Evolutionary conservation across 352 stramenopile genomes (phyloP).

Genomic region (Phytophthora pseudosyringae): DNA sequence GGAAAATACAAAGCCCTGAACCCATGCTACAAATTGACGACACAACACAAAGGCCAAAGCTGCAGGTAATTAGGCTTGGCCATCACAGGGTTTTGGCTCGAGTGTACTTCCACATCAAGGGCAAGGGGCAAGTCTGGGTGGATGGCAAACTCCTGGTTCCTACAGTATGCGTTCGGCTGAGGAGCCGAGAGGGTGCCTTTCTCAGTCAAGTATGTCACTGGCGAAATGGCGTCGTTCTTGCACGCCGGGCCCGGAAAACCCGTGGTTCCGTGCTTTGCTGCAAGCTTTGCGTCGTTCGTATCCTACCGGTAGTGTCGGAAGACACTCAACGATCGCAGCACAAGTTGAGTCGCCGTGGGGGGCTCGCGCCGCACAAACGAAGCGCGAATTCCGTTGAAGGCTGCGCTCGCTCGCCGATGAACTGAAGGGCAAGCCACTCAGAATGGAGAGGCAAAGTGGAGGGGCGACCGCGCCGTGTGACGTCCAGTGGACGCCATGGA

Average conservation of each 20-base stretch:
- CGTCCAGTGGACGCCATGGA: too few relatives aligned
- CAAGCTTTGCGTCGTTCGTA: neutral
- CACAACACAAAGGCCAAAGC: neutral
- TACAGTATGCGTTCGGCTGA: too few relatives aligned
- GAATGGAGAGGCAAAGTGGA: neutral
- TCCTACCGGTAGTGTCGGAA: constrained; percentile 5
- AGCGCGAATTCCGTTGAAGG: constrained; percentile 1
- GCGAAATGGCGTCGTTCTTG: constrained; percentile 15
- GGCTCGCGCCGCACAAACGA: constrained; percentile 1
- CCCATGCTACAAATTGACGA: constrained; percentile 17
- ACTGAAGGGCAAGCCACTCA: neutral
- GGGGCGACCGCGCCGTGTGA: too few relatives aligned
- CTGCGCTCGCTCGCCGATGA: constrained; percentile 3
- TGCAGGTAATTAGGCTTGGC: neutral
- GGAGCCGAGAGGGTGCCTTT: too few relatives aligned
- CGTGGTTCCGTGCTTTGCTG: constrained; percentile 23
- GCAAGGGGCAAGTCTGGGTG: neutral
- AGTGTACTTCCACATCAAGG: neutral
- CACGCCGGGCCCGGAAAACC: constrained; percentile 9
- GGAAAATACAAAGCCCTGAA: constrained; percentile 5
- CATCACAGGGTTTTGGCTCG: neutral
- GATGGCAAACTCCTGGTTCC: neutral
- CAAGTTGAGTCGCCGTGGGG: constrained; percentile 9
- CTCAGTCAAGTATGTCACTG: constrained; percentile 7
- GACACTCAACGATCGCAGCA: constrained; percentile 4